These are phyloP conservation scores for Colletotrichum liaoningense DNA, from an alignment of 2,329 filamentous ascomycete genomes.

Conservation along the genomic window DNA sequence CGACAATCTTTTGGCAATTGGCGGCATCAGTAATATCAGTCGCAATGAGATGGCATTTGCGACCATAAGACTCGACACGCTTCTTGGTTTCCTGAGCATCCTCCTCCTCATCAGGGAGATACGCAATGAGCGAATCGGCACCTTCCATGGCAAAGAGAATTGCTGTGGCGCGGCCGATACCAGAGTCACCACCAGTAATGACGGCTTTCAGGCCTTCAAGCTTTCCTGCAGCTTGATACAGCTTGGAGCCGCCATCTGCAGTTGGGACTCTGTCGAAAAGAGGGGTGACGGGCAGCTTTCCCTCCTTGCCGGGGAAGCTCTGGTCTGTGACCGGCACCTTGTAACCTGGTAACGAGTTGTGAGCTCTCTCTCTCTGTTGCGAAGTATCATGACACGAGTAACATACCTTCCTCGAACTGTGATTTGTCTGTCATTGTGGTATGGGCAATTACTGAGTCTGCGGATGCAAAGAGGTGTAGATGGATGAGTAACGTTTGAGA, in stretches of 20 bases:
- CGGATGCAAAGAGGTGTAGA: background rate
- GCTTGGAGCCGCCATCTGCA: slow-evolving; percentile 73
- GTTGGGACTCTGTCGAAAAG: slow-evolving; percentile 75
- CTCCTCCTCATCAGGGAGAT: slow-evolving; percentile 79
- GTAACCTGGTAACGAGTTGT: slow-evolving; percentile 44
- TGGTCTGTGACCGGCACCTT: slow-evolving; percentile 53
- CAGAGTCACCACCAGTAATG: slow-evolving; percentile 85
- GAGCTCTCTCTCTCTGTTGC: background rate
- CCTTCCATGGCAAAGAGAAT: slow-evolving; percentile 86
- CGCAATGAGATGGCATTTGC: slow-evolving; percentile 71
- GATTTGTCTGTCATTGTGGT: slow-evolving; percentile 29
- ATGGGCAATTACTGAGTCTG: background rate
- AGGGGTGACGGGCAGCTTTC: slow-evolving; percentile 65
- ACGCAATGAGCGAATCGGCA: slow-evolving; percentile 78
- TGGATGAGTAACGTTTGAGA: no score
- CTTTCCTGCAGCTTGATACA: slow-evolving; percentile 81
- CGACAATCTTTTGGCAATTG: slow-evolving; percentile 77
- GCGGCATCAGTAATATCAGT: slow-evolving; percentile 73
- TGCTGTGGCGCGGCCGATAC: slow-evolving; percentile 81
- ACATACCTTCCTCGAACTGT: slow-evolving; percentile 39
- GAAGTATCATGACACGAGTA: no score
- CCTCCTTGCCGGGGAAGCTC: slow-evolving; percentile 55
- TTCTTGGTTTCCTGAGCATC: slow-evolving; percentile 82
- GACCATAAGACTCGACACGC: slow-evolving; percentile 74
- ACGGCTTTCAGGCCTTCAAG: slow-evolving; percentile 79